Evolutionary conservation across 306 rosid species (phyloP).

Genomic region (Trifolium fragiferum): DNA sequence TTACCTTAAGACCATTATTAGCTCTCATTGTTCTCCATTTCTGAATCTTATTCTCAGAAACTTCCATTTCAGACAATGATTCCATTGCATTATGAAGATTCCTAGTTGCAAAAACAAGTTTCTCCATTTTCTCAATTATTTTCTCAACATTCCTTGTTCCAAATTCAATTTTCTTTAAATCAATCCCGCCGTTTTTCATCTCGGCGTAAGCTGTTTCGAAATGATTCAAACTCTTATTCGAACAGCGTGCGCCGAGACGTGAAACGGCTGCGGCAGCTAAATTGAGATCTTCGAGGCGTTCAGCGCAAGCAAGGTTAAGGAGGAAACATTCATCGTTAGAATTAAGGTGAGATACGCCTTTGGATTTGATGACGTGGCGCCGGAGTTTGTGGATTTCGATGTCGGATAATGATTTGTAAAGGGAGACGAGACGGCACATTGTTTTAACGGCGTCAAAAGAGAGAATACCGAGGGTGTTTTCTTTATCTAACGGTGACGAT

Average conservation of each 20-base stretch:
- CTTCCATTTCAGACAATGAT: slow-evolving; percentile 52
- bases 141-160: slow-evolving; percentile 26
- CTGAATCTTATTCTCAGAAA: slow-evolving; percentile 52
- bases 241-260: slow-evolving; percentile 50
- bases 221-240: slow-evolving; percentile 25
- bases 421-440: slow-evolving; percentile 66
- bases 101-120: slow-evolving; percentile 41
- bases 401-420: slow-evolving; percentile 63
- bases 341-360: slow-evolving; percentile 55
- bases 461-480: slow-evolving; percentile 57
- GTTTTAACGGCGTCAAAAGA: slow-evolving; percentile 67
- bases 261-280: slow-evolving; percentile 54
- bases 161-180: slow-evolving; percentile 42
- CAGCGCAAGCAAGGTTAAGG: slow-evolving; percentile 67
- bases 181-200: slow-evolving; percentile 42
- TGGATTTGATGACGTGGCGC: slow-evolving; percentile 44
- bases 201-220: slow-evolving; percentile 48
- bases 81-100: slow-evolving; percentile 56
- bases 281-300: slow-evolving; percentile 67
- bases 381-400: slow-evolving; percentile 50
- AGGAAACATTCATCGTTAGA: slow-evolving; percentile 59
- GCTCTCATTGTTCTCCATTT: slow-evolving; percentile 41
- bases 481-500: slow-evolving; percentile 2
- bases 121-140: slow-evolving; percentile 57
- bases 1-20: slow-evolving; percentile 41